These are phyloP conservation scores for Coemansia sp. DNA, from an alignment of 192 early-diverging fungal species.

Conservation along the genomic window DNA sequence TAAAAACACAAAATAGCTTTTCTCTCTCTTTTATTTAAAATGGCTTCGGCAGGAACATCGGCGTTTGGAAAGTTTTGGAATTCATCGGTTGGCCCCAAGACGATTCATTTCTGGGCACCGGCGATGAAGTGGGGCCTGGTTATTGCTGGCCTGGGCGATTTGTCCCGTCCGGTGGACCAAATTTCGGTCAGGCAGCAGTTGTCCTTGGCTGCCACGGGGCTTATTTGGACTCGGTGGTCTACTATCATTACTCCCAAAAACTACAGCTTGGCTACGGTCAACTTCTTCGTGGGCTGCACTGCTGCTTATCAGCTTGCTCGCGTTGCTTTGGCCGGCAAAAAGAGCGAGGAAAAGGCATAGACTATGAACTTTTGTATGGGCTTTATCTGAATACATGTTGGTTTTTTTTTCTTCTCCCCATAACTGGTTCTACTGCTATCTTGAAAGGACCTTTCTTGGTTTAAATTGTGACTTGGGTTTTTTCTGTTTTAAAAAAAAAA, in stretches of 20 bases:
- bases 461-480: too few relatives aligned
- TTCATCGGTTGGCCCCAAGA: slow-evolving; percentile 88
- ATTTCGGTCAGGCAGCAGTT: slow-evolving; percentile 80
- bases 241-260: slow-evolving; percentile 93
- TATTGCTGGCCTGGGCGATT: slow-evolving; percentile 87
- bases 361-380: too few relatives aligned
- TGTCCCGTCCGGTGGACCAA: slow-evolving; percentile 85
- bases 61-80: slow-evolving; percentile 73
- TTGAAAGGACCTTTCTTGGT: too few relatives aligned
- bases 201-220: slow-evolving; percentile 88
- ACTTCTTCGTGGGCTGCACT: slow-evolving; percentile 89
- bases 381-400: too few relatives aligned
- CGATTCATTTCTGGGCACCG: slow-evolving; percentile 98
- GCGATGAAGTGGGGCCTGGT: slow-evolving; percentile 75
- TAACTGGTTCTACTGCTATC: too few relatives aligned
- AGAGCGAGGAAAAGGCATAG: background rate
- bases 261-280: slow-evolving; percentile 85
- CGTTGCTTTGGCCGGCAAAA: slow-evolving; percentile 66
- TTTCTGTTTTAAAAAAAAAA: too few relatives aligned
- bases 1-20: too few relatives aligned
- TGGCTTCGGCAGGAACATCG: slow-evolving; percentile 22
- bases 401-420: too few relatives aligned
- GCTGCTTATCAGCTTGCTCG: slow-evolving; percentile 83
- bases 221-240: slow-evolving; percentile 98
- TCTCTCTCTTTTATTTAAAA: slow-evolving; percentile 2